Conservation (phyloP, 257 asterid genomes). For the Petunia secreta region DNA sequence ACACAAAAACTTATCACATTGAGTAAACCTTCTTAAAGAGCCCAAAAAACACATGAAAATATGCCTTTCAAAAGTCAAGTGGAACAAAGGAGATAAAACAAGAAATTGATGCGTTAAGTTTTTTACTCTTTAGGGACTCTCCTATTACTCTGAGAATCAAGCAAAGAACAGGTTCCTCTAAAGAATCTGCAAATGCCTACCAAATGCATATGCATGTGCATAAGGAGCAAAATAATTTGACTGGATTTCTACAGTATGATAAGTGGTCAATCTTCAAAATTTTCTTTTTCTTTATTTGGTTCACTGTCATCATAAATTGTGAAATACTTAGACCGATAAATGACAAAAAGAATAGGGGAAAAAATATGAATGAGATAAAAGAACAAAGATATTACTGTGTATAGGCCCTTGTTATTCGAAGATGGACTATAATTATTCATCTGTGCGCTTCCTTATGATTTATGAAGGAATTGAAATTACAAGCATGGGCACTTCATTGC, state of each 20-base stretch:
- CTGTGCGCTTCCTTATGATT: not conserved
- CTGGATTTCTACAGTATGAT: not conserved
- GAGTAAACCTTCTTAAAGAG: conserved; percentile 4
- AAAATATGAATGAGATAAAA: too few species aligned
- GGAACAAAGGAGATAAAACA: conserved; percentile 15
- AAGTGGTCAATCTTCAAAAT: not conserved
- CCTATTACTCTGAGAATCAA: conserved; percentile 1
- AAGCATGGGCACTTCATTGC: not conserved
- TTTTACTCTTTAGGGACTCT: not conserved
- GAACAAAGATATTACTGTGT: too few species aligned
- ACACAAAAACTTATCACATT: not conserved
- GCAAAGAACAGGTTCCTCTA: not conserved
- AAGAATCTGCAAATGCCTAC: conserved; percentile 14
- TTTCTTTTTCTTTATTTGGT: not conserved
- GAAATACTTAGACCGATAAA: too few species aligned
- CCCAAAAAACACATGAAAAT: not conserved
- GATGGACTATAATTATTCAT: not conserved
- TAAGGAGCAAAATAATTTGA: not conserved
- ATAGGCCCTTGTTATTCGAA: not conserved
- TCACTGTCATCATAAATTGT: not conserved
- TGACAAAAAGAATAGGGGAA: too few species aligned
- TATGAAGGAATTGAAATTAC: not conserved
- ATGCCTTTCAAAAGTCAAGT: conserved; percentile 1
- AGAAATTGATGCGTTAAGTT: not conserved
- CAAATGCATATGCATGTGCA: not conserved